phyloP scores from a whole-genome alignment of 2,329 filamentous ascomycete genomes.

The Domatiomyces catenatus region DNA sequence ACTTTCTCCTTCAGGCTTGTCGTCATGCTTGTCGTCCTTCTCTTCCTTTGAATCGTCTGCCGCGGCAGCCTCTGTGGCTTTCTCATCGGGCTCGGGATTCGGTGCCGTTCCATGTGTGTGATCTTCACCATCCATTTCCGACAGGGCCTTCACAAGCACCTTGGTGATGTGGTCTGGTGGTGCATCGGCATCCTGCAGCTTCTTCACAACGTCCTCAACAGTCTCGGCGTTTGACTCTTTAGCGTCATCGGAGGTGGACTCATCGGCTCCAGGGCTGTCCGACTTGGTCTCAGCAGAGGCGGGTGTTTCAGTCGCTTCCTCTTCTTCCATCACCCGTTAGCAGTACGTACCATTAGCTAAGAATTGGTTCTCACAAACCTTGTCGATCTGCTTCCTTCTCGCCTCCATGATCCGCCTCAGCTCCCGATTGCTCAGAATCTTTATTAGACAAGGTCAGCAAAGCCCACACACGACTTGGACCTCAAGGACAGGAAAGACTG shows the following conservation, averaged over 20 bases:
- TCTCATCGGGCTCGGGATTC: neutral
- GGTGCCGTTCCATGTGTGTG: neutral
- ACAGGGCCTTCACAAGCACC: slow-evolving; percentile 14
- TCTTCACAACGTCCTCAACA: slow-evolving; percentile 10
- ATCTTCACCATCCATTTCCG: slow-evolving; percentile 15
- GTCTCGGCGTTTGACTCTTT: slow-evolving; percentile 6
- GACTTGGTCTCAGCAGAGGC: neutral
- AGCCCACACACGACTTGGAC: neutral
- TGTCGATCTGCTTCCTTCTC: neutral
- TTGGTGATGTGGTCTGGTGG: slow-evolving; percentile 7
- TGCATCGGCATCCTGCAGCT: slow-evolving; percentile 11
- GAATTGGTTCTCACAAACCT: neutral
- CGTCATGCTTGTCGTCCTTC: neutral
- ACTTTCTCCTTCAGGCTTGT: neutral
- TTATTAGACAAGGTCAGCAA: neutral
- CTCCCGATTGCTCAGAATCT: neutral
- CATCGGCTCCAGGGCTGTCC: neutral
- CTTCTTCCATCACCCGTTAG: neutral
- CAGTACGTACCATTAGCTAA: neutral
- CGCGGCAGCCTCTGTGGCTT: neutral
- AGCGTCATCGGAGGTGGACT: neutral
- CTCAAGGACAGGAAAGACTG: neutral
- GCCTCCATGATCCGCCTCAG: neutral
- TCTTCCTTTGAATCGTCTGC: neutral
- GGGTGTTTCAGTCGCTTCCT: neutral